Base-by-base conservation (phyloP, 257 asterid species). In the Ophiorrhiza pumila region DNA sequence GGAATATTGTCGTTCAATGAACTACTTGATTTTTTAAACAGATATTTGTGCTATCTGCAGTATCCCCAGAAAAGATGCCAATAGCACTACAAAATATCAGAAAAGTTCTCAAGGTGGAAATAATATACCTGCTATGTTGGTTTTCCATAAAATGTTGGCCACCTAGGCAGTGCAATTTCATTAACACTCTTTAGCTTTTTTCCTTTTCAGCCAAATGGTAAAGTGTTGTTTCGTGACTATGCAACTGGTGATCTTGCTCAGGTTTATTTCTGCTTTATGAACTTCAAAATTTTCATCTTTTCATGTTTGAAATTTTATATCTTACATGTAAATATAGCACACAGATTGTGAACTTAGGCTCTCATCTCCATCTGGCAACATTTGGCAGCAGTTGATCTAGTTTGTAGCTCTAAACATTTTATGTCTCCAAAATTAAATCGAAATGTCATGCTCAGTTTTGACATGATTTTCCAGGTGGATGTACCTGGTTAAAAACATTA, bases 191-290 rank as follows among this genome's bases (percentile, higher is more conserved):
- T 66, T 76, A 71, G 56, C 9, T 11, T 50, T 59, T 60, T 61
- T 62, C 37, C 39, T 47, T 62, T 80, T 81, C 93, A 94, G 97
- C 97, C 96, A 79, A 81, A 82, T 85, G 99, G 98, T 23, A 84
- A 78, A 77, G 81, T 95, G 69, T 58, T 92, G 63, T 91, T 94
- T 85, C 98, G 98, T 63, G 99, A 94, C 82, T 94, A 94, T 88
- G 99, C 99, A 69, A 87, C 83, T 64, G 98, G 99, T 41, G 99
- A 94, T 82, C 98, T 94, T 78, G 98, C 99, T 80, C 97, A 94
- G 99, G 99, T 94, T 71, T 62, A 46, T 53, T 37, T 57, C 65
- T 75, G 64, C 23, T 10, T 35, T 53, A 4, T 32, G 34, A 4
- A 11, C 31, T 31, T 71, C 5, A 25, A 10, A 29, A 3, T 42